Evolutionary conservation across 768 basidiomycete genomes (phyloP), one percentile per base, ranked within the genome.

Genomic region (Auriscalpium orientale): DNA sequence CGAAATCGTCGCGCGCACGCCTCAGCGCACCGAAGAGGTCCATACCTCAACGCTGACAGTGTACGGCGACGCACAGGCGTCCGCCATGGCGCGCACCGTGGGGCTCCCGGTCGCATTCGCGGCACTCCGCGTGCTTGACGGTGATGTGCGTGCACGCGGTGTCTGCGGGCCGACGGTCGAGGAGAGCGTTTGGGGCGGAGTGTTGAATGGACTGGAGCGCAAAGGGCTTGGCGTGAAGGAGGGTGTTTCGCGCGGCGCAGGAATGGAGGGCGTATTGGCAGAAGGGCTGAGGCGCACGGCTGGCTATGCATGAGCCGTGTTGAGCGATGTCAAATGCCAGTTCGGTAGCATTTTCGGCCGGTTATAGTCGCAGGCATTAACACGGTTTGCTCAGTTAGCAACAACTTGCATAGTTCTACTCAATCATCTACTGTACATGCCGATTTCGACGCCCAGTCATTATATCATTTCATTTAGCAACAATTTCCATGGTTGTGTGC

Each of bases 31-130:
- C 18, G 74, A 78, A 61, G 76, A 83, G 60, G 76, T 82, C 35
- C 79, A 92, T 60, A 84, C 82, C 11, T 88, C 89, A 8, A 78
- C 80, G 21, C 67, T 93, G 13, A 72, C 85, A 21, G 71, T 78
- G 35, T 87, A 86, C 61, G 92, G 85, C 1, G 78, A 74, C 18
- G 59, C 71, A 8, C 66, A 64, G 1, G 79, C 78, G 3, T 87
- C 88, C 0, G 94, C 94, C 5, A 97, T 97, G 94, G 82, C 91
- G n/a, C 76, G 84, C 34, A 91, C 89, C 3, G 94, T 97, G 16
- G 93, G 93, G 4, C 70, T 94, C 46, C 94, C 94, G 0, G 82
- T 95, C 8, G 94, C 89, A 1, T 81, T 93, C 64, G 91, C 91
- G 1, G 83, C 91, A 1, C 67, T 88, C 62, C 74, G 76, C 36